These are phyloP conservation scores for Podaxis pistillaris DNA, from an alignment of 768 basidiomycete species.

Conservation along the genomic window DNA sequence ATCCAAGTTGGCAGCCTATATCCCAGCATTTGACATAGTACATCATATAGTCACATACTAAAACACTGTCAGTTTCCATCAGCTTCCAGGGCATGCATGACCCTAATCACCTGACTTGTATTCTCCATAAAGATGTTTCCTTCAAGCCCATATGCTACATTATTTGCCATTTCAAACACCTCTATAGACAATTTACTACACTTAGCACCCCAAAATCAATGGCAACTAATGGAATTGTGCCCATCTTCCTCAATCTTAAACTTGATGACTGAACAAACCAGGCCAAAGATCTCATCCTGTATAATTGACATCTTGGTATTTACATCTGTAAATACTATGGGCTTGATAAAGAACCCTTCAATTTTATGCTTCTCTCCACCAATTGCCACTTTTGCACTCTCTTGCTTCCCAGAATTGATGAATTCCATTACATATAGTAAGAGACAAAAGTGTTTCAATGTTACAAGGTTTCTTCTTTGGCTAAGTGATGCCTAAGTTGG, in stretches of 20 bases:
- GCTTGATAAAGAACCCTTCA: slow-evolving; percentile 37
- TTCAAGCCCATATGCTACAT: background rate
- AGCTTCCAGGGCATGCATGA: no score
- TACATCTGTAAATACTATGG: background rate
- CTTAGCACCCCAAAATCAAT: background rate
- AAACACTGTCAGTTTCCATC: background rate
- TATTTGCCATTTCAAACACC: background rate
- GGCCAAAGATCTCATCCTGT: background rate
- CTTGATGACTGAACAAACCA: background rate
- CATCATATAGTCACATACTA: background rate
- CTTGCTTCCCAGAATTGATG: slow-evolving; percentile 71
- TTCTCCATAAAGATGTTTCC: background rate
- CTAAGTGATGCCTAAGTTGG: no score
- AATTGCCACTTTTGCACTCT: slow-evolving; percentile 64
- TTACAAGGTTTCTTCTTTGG: no score
- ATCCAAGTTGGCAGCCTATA: background rate
- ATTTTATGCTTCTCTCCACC: slow-evolving; percentile 61
- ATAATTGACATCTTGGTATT: background rate
- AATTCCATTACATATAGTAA: slow-evolving; percentile 55
- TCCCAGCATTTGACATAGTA: background rate
- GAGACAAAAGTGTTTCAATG: no score
- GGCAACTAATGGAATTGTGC: background rate
- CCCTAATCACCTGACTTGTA: no score
- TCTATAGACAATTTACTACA: background rate
- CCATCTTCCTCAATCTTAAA: background rate